Base-by-base conservation (phyloP, 129 eudicot species). In the Dittrichia graveolens region DNA sequence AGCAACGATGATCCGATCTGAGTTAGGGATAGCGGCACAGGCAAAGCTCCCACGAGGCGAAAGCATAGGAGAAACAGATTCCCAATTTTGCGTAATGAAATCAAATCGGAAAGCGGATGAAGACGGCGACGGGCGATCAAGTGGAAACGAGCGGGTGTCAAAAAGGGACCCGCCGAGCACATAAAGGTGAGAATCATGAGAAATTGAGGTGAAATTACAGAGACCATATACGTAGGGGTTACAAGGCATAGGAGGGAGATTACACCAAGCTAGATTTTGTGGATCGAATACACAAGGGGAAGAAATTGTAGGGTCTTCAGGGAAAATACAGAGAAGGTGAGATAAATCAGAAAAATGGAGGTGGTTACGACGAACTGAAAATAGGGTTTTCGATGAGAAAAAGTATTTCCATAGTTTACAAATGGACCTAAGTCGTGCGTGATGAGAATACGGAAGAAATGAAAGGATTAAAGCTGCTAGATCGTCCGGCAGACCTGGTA, bases 21-120 rank as follows among this genome's bases (percentile, higher is more conserved):
- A 65, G 13, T 61, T 72, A 2, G 83, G 69, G 37, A 81, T n/a
- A 1, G 85, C 75, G 0, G 88, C 93, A 65, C 96, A 87, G 2
- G 97, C 97, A 41, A 94, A 90, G 42, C 97, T 90, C 49, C 98
- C 98, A 12, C 98, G 87, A 1, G 97, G 91, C 6, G 86, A 78
- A 6, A 85, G 52, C 98, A 94, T 94, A 5, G 85, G 83, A 0
- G 89, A 75, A 4, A 90, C 9, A 0, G 80, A 58, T 3, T 87
- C 92, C 96, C 96, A 90, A 1, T 39, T 55, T 5, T 73, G 49
- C 2, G 72, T 61, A 2, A 58, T 42, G 53, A 90, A 84, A 71
- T 84, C 85, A 41, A 83, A 94, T 6, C 93, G 75, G 43, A 77
- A 94, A 0, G 77, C 85, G 2, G 89, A 67, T 5, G 88, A 75